These are phyloP conservation scores for Peniophora sp. DNA, from an alignment of 1,284 basidiomycete species.

Conservation along the genomic window DNA sequence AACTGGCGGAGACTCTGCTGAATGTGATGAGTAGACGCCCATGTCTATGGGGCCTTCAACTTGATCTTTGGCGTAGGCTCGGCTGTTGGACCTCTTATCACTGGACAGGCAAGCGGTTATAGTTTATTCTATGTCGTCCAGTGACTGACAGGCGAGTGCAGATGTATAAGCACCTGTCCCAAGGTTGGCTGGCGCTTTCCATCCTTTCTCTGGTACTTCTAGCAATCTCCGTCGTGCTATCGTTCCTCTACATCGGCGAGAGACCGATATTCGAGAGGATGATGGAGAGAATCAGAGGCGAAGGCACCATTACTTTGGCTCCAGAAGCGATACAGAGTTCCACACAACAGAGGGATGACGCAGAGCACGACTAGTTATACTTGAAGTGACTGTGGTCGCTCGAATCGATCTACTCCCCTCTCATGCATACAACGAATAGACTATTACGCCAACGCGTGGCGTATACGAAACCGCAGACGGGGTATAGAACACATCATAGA, in stretches of 20 bases:
- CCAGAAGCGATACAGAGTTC: not conserved
- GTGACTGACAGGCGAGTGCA: constrained; percentile 19
- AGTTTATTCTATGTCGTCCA: too few relatives aligned
- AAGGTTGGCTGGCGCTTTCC: constrained; percentile 53
- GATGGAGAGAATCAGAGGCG: constrained; percentile 2
- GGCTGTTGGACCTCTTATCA: constrained; percentile 58
- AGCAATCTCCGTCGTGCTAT: constrained; percentile 27
- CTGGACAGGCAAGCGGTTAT: constrained; percentile 54
- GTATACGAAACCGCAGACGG: too few relatives aligned
- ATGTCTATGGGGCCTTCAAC: constrained; percentile 64
- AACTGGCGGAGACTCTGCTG: not conserved
- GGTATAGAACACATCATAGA: too few relatives aligned
- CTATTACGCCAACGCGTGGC: too few relatives aligned
- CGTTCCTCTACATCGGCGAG: constrained; percentile 40
- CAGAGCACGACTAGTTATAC: too few relatives aligned
- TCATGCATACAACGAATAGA: too few relatives aligned
- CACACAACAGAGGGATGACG: too few relatives aligned
- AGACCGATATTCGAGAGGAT: constrained; percentile 29
- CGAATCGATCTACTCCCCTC: too few relatives aligned
- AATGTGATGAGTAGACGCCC: constrained; percentile 39
- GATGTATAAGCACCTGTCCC: constrained; percentile 46
- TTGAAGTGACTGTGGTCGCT: too few relatives aligned
- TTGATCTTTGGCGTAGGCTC: constrained; percentile 59
- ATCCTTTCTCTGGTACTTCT: constrained; percentile 38
- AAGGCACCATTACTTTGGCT: not conserved